These are phyloP conservation scores for Margaritispora aquatica DNA, from an alignment of 495 filamentous ascomycete genomes.

Conservation along the genomic window DNA sequence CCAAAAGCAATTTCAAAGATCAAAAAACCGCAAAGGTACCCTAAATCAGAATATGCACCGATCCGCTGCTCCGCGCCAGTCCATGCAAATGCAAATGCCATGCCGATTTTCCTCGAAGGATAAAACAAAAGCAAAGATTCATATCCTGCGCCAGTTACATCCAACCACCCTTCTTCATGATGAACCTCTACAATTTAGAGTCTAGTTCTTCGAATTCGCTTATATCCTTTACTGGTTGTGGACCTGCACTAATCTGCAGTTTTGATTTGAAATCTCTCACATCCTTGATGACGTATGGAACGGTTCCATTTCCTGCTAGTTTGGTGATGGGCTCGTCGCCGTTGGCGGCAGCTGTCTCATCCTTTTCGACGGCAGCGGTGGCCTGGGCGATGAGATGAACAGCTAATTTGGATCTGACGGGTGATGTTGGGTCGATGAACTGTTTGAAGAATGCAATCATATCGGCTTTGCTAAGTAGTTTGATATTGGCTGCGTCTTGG, in stretches of 20 bases:
- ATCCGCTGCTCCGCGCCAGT: no score
- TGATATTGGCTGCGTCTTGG: slow-evolving; percentile 68
- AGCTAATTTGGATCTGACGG: slow-evolving; percentile 68
- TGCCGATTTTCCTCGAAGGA: no score
- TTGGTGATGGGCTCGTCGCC: slow-evolving; percentile 28
- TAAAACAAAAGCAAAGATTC: background rate
- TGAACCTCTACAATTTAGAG: no score
- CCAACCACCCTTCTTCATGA: slow-evolving; percentile 2
- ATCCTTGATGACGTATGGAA: slow-evolving; percentile 56
- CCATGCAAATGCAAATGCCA: no score
- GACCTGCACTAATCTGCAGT: slow-evolving; percentile 60
- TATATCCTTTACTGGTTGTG: slow-evolving; percentile 65
- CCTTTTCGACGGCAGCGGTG: slow-evolving; percentile 8
- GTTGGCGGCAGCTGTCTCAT: slow-evolving; percentile 24
- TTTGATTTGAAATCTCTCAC: slow-evolving; percentile 72
- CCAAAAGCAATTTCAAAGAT: no score
- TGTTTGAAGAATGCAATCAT: slow-evolving; percentile 72
- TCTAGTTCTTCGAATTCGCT: slow-evolving; percentile 69
- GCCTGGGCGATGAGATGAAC: slow-evolving; percentile 76
- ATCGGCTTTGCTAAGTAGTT: slow-evolving; percentile 67
- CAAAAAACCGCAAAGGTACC: no score
- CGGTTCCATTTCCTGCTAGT: slow-evolving; percentile 35
- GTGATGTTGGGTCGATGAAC: slow-evolving; percentile 70
- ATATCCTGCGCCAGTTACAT: background rate
- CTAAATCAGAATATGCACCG: no score